Evolutionary conservation across 202 grass and related monocot genomes (phyloP), one percentile per base, ranked within the genome.

Genomic region (Panicum hallii): DNA sequence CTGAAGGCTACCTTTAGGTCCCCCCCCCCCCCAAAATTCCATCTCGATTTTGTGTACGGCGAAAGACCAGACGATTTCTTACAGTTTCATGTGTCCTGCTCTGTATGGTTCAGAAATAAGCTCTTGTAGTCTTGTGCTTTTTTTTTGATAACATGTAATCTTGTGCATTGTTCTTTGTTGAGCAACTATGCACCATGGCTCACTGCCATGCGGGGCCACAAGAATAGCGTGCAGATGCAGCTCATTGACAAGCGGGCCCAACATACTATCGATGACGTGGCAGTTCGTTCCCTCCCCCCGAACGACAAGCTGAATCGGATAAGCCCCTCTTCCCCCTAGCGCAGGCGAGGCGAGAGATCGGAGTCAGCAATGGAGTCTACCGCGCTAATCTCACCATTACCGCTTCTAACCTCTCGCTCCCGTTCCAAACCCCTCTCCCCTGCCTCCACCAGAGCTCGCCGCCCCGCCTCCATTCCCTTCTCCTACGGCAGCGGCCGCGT

Each of bases 301-400:
- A 48, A 65, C 44, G 26, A 52, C 46, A 10, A 43, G 38, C 42
- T 14, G 17, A 17, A 79, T 79, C 20, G 57, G 81, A 66, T 79
- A 88, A 79, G 65, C 32, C 17, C 44, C 22, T 6, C 19, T 5
- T 47, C 47, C 14, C 13, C 20, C 23, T 4, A 53, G 65, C 54
- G 19, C 11, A 49, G 5, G 44, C 32, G 19, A 20, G 36, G 10
- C 47, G 56, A 22, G 47, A 78, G 50, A 78, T 67, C 78, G 77
- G 40, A 78, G 11, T 22, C 7, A 60, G 55, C 42, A 20, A 91
- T 91, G 88, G 88, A 85, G 85, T 56, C 88, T 70, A 55, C 74
- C n/a, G 22, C n/a, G 63, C 71, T 85, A 60, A 87, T 79, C 75
- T 72, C 81, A 41, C 67, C 55, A 76, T 66, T 62, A 26, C 82